Evolutionary conservation across 2,329 filamentous ascomycete genomes (phyloP).

Genomic region (Westerdykella aurantiaca): DNA sequence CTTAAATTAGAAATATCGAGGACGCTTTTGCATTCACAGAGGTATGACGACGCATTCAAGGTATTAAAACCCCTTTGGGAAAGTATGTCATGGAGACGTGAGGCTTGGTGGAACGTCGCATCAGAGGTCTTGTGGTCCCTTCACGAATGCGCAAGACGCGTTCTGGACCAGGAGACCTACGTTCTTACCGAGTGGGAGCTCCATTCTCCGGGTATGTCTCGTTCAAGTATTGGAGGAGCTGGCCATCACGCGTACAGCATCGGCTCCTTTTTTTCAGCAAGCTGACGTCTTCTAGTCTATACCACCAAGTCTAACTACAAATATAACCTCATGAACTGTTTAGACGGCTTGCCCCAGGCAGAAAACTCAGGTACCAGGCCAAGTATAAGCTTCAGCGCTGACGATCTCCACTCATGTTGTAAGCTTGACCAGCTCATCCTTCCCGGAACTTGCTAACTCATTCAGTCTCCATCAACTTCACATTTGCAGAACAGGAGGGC

Average conservation of each 20-base stretch:
- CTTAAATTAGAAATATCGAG: conserved; percentile 51
- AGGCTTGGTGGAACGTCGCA: conserved; percentile 56
- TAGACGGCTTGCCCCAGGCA: conserved; percentile 35
- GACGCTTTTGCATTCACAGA: conserved; percentile 47
- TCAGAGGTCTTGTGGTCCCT: conserved; percentile 50
- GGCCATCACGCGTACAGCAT: not conserved
- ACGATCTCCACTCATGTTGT: conserved; percentile 46
- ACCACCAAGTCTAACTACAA: conserved; percentile 29
- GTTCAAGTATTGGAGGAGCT: not conserved
- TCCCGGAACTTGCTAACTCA: conserved; percentile 10
- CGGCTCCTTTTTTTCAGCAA: not conserved
- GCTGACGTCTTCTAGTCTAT: conserved; percentile 24
- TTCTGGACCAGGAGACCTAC: conserved; percentile 44
- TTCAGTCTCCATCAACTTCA: conserved; percentile 46
- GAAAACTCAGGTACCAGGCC: conserved; percentile 36
- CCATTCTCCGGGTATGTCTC: conserved; percentile 27
- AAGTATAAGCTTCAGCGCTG: conserved; percentile 43
- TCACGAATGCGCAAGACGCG: conserved; percentile 47
- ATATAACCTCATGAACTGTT: conserved; percentile 45
- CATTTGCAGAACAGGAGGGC: conserved; percentile 50
- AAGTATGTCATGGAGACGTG: conserved; percentile 52
- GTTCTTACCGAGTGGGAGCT: conserved; percentile 55
- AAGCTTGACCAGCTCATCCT: conserved; percentile 18
- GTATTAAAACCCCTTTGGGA: conserved; percentile 52
- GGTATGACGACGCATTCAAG: conserved; percentile 48